A percentile compares a stretch with the other conserved stretches of the same genome.
Evolutionary conservation across 345 rosid species (phyloP).

Genomic region (Camelina hispida): DNA sequence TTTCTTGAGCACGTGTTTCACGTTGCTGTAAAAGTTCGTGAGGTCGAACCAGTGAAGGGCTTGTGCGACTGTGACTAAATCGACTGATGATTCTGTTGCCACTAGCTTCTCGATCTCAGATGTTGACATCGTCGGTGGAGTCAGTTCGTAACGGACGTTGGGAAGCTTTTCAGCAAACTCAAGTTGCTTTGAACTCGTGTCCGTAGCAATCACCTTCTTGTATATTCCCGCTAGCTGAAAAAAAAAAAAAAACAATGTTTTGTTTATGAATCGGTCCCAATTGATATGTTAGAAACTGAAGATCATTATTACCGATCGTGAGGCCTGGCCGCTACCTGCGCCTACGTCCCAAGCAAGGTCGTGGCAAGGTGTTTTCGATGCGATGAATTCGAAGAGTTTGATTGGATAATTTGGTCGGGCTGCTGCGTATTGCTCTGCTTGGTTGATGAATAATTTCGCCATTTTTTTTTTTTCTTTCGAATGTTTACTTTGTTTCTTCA

Average conservation of each 20-base stretch:
- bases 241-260: too few relatives aligned
- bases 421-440: conserved; percentile 69
- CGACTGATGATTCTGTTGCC: conserved; percentile 54
- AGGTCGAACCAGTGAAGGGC: conserved; percentile 86
- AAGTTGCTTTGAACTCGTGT: conserved; percentile 77
- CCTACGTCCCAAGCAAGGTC: conserved; percentile 92
- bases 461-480: conserved; percentile 31
- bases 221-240: conserved; percentile 76
- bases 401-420: conserved; percentile 72
- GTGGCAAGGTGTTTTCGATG: conserved; percentile 66
- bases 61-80: conserved; percentile 74
- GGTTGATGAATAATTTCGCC: conserved; percentile 78
- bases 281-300: too few relatives aligned
- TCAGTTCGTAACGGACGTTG: conserved; percentile 61
- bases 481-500: neutral
- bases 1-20: conserved; percentile 67
- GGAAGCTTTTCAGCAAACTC: conserved; percentile 64
- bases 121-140: conserved; percentile 57
- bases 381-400: conserved; percentile 69
- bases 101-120: conserved; percentile 52
- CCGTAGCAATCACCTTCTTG: conserved; percentile 74
- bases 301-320: conserved; percentile 69
- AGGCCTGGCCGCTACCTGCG: conserved; percentile 89
- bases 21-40: conserved; percentile 60
- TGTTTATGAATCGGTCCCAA: too few relatives aligned